Percentiles rank a stretch among this genome's conserved stretches.
phyloP scores from a whole-genome alignment of 2,329 filamentous ascomycete species.

The Colletotrichum sp. region DNA sequence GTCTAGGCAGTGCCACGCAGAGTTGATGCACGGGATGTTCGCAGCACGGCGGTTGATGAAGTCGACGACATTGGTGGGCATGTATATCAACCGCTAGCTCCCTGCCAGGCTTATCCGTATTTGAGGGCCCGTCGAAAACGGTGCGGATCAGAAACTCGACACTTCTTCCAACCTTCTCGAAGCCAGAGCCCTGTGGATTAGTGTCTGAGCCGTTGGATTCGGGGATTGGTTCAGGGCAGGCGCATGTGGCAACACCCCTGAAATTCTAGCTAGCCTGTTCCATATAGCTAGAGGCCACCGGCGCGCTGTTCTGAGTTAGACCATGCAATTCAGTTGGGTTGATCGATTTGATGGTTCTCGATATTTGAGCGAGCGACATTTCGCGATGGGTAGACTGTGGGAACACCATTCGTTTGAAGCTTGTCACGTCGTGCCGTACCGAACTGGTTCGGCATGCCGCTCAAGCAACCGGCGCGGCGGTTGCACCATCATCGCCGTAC shows the following conservation, averaged over 20 bases:
- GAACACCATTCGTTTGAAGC: not conserved
- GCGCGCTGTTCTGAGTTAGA: not conserved
- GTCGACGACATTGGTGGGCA: not conserved
- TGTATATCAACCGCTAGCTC: not conserved
- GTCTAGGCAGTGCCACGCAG: not conserved
- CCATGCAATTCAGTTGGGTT: not conserved
- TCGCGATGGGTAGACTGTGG: not conserved
- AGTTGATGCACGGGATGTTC: not conserved
- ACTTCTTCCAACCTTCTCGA: constrained; percentile 18
- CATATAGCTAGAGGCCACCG: not conserved
- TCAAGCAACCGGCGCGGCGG: not conserved
- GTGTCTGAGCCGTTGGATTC: constrained; percentile 8
- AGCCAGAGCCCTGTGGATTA: constrained; percentile 5
- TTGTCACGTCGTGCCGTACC: not conserved
- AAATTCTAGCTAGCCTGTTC: not conserved
- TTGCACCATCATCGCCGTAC: not conserved
- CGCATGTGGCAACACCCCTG: constrained; percentile 3
- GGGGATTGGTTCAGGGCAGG: constrained; percentile 5
- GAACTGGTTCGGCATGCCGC: not conserved
- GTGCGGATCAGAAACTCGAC: not conserved
- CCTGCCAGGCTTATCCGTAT: not conserved
- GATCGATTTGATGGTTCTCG: not conserved
- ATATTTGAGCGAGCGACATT: not conserved
- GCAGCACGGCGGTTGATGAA: not conserved
- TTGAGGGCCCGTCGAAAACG: not conserved